A percentile compares a stretch with the other conserved stretches of the same genome.
Conservation (phyloP, 352 stramenopile genomes). For the Globisporangium iwayamae region DNA sequence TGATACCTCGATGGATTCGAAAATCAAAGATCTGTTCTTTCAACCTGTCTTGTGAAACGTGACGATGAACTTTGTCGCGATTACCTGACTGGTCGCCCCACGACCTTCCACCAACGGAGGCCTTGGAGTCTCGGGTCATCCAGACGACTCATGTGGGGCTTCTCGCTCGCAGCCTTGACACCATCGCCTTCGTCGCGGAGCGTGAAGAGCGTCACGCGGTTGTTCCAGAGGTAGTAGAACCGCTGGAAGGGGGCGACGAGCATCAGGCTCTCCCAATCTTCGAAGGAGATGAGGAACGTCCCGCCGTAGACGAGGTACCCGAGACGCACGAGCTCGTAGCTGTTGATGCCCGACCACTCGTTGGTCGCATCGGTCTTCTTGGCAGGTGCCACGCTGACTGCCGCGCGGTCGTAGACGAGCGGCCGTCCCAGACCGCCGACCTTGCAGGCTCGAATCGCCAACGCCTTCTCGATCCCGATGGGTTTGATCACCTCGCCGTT, state of each 20-base stretch:
- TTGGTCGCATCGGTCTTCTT: not conserved
- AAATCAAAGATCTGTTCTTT: too few relatives aligned
- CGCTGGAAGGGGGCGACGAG: not conserved
- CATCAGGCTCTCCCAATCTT: conserved; percentile 10
- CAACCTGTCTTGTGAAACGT: too few relatives aligned
- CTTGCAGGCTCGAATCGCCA: conserved; percentile 2
- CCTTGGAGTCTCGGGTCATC: not conserved
- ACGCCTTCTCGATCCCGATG: conserved; percentile 2
- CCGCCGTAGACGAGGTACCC: conserved; percentile 15
- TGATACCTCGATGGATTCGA: too few relatives aligned
- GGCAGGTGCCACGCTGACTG: not conserved
- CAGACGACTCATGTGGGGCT: conserved; percentile 9
- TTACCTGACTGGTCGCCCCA: not conserved
- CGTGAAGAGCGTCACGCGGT: conserved; percentile 10
- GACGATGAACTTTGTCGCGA: too few relatives aligned
- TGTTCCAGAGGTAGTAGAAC: conserved; percentile 15
- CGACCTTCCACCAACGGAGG: not conserved
- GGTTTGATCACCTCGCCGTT: not conserved
- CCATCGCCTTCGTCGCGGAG: conserved; percentile 1
- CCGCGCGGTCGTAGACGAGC: not conserved
- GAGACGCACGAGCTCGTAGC: conserved; percentile 18
- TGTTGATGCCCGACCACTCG: conserved; percentile 1
- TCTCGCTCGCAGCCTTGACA: not conserved
- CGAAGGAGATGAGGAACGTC: conserved; percentile 11
- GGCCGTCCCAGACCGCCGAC: not conserved